phyloP scores from a whole-genome alignment of 768 basidiomycete genomes.

The Kwoniella shandongensis region DNA sequence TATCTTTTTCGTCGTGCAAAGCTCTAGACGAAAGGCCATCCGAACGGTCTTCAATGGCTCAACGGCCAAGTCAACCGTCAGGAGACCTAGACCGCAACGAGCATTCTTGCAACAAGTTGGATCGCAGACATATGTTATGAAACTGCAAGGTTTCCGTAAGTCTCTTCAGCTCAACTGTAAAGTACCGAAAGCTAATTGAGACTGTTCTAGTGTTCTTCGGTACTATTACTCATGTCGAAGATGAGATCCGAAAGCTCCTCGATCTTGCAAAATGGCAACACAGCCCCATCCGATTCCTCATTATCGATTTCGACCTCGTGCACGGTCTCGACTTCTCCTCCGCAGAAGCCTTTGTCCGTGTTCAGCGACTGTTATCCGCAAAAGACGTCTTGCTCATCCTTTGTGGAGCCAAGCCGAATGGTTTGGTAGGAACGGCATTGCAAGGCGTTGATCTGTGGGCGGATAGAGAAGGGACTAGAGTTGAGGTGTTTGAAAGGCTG shows the following conservation, averaged over 20 bases:
- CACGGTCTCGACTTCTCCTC: slow-evolving; percentile 91
- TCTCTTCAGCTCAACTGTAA: no score
- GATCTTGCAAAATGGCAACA: slow-evolving; percentile 68
- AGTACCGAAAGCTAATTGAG: no score
- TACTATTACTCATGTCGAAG: slow-evolving; percentile 87
- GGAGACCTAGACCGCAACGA: slow-evolving; percentile 80
- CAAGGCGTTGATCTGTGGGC: slow-evolving; percentile 73
- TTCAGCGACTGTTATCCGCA: slow-evolving; percentile 74
- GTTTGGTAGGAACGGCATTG: slow-evolving; percentile 69
- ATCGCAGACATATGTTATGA: slow-evolving; percentile 82
- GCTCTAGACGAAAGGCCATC: slow-evolving; percentile 80
- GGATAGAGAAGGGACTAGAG: slow-evolving; percentile 62
- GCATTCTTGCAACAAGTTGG: slow-evolving; percentile 90
- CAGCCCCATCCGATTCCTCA: slow-evolving; percentile 82
- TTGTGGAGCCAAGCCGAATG: slow-evolving; percentile 68
- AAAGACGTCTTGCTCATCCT: slow-evolving; percentile 82
- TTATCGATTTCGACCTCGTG: slow-evolving; percentile 82
- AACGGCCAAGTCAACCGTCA: slow-evolving; percentile 82
- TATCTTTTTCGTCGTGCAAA: slow-evolving; percentile 97
- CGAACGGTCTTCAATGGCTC: slow-evolving; percentile 79
- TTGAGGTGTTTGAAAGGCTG: slow-evolving; percentile 76
- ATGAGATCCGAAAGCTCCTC: slow-evolving; percentile 73
- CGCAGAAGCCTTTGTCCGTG: slow-evolving; percentile 89
- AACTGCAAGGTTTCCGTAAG: slow-evolving; percentile 68
- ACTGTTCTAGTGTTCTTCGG: slow-evolving; percentile 56